These are phyloP conservation scores for Rhizophora mangle DNA, from an alignment of 345 rosid species.

Conservation along the genomic window DNA sequence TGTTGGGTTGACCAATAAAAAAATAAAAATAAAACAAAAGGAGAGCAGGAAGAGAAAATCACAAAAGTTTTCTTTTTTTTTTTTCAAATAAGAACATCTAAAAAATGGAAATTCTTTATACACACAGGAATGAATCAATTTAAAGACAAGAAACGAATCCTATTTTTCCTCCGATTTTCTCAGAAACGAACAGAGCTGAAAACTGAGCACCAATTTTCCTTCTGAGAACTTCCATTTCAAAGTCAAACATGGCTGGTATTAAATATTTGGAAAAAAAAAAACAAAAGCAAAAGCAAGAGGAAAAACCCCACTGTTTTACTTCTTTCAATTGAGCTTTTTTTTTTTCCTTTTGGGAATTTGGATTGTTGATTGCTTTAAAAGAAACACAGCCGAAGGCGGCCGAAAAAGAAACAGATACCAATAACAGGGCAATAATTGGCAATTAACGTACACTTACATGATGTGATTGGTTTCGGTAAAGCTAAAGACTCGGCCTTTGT, in stretches of 20 bases:
- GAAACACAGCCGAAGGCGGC: neutral
- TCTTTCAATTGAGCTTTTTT: too few species aligned
- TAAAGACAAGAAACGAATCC: neutral
- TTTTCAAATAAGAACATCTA: too few species aligned
- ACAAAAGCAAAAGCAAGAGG: too few species aligned
- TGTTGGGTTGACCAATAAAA: slow-evolving; percentile 8
- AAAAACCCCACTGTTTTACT: too few species aligned
- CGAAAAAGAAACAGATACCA: neutral
- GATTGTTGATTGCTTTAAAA: neutral
- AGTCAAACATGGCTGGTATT: neutral
- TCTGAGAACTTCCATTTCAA: neutral
- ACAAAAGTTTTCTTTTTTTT: too few species aligned
- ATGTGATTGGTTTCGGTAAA: neutral
- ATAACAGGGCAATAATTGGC: neutral
- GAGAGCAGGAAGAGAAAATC: neutral
- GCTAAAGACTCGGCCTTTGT: too few species aligned
- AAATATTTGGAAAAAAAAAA: neutral
- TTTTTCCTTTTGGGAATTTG: neutral
- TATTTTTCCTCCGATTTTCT: neutral
- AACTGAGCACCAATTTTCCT: neutral
- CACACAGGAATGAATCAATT: neutral
- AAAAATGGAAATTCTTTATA: too few species aligned
- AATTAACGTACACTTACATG: too few species aligned
- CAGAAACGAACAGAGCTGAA: slow-evolving; percentile 10
- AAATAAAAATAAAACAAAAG: neutral